A percentile compares a stretch with the other conserved stretches of the same genome.
Evolutionary conservation across 2,329 filamentous ascomycete genomes (phyloP).

Genomic region (Fusarium kyushuense): DNA sequence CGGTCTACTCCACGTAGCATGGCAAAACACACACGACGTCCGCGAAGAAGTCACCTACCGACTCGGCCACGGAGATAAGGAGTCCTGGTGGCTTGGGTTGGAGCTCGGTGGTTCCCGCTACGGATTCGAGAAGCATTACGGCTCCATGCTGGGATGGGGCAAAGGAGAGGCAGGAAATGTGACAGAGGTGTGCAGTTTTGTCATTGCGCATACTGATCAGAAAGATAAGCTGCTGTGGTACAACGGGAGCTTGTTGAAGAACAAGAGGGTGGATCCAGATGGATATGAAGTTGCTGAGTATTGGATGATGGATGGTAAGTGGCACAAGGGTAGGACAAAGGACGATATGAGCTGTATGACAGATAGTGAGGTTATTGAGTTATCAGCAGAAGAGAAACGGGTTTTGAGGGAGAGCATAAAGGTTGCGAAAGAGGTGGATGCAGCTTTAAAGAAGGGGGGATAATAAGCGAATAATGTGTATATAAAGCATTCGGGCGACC

Average conservation of each 20-base stretch:
- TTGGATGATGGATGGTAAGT: constrained; percentile 56
- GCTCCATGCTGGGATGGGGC: constrained; percentile 54
- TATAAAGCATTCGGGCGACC: neutral
- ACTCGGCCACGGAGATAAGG: constrained; percentile 59
- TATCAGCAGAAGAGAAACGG: constrained; percentile 4
- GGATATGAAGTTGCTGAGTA: constrained; percentile 51
- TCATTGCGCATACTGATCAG: constrained; percentile 57
- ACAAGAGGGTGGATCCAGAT: constrained; percentile 48
- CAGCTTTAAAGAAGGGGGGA: neutral
- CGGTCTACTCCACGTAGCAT: constrained; percentile 56
- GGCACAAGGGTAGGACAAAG: constrained; percentile 51
- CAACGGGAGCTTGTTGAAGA: constrained; percentile 57
- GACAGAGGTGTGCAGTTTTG: constrained; percentile 53
- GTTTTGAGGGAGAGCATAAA: constrained; percentile 21
- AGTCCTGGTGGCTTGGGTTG: constrained; percentile 59
- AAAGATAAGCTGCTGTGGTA: constrained; percentile 55
- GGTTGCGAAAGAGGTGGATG: constrained; percentile 24
- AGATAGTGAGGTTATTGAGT: constrained; percentile 1
- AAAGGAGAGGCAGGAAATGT: neutral
- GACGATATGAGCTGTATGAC: constrained; percentile 56
- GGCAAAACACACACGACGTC: constrained; percentile 57
- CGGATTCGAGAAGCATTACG: constrained; percentile 57
- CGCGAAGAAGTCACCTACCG: constrained; percentile 56
- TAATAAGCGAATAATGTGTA: neutral
- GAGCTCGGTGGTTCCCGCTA: constrained; percentile 55